Evolutionary conservation across 2,329 filamentous ascomycete species (phyloP).

Genomic region (Emydomyces testavorans): DNA sequence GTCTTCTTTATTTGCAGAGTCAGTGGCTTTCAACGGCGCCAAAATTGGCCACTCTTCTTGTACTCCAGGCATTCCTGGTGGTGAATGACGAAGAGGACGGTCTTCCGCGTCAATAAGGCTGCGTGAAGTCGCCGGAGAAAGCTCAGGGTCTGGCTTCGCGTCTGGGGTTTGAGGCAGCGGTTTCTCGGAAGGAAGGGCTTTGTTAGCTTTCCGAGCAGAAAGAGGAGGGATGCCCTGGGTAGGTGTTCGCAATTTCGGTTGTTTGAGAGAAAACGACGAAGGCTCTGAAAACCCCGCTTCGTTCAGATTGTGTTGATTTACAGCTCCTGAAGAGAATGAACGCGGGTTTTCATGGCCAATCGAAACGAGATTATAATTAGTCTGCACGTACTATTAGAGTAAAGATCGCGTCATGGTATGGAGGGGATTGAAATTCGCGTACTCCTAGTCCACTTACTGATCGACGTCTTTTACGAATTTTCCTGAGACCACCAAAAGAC

Average conservation of each 20-base stretch:
- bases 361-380: conserved; percentile 6
- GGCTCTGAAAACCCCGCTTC: conserved; percentile 1
- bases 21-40: conserved; percentile 6
- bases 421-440: not conserved
- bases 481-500: conserved; percentile 1
- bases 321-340: conserved; percentile 6
- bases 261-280: not conserved
- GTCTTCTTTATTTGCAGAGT: not conserved
- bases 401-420: not conserved
- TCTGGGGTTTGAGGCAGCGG: conserved; percentile 15
- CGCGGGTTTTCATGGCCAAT: conserved; percentile 1
- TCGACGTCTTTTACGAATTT: not conserved
- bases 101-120: conserved; percentile 11
- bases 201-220: conserved; percentile 6
- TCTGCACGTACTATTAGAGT: not conserved
- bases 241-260: not conserved
- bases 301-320: not conserved
- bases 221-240: not conserved
- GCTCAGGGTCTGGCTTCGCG: not conserved
- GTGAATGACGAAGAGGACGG: not conserved
- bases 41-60: conserved; percentile 14
- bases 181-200: conserved; percentile 15
- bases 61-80: conserved; percentile 7
- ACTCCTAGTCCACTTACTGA: conserved; percentile 1
- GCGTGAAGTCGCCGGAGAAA: not conserved